Evolutionary conservation across 495 filamentous ascomycete species (phyloP).

Genomic region (Parachaetomium inaequale): DNA sequence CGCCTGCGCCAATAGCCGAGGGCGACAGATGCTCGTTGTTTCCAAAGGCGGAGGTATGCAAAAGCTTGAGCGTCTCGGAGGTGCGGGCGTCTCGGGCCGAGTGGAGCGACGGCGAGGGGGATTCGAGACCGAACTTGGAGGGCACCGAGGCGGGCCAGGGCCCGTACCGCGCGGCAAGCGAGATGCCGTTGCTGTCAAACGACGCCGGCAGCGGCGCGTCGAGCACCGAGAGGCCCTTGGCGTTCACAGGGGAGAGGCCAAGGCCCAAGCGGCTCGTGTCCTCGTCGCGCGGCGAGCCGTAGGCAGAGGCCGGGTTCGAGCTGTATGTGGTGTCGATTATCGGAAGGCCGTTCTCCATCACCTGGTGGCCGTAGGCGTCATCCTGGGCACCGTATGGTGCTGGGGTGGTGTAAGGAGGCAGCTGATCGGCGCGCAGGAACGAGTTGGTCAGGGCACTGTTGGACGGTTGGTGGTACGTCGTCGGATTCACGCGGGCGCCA

Average conservation of each 20-base stretch:
- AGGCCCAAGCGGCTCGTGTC: slow-evolving; percentile 53
- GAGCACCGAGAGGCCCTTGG: slow-evolving; percentile 71
- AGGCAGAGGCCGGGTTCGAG: slow-evolving; percentile 71
- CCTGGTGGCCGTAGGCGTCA: slow-evolving; percentile 41
- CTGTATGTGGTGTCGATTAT: slow-evolving; percentile 77
- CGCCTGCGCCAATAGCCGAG: slow-evolving; percentile 51
- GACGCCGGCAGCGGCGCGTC: slow-evolving; percentile 93
- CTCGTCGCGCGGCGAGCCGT: slow-evolving; percentile 85
- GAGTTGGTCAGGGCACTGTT: slow-evolving; percentile 77
- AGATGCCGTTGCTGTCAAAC: slow-evolving; percentile 95
- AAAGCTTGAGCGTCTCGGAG: slow-evolving; percentile 69
- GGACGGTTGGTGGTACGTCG: slow-evolving; percentile 45
- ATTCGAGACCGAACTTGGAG: slow-evolving; percentile 86
- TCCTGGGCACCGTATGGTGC: slow-evolving; percentile 43
- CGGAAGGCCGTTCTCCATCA: slow-evolving; percentile 56
- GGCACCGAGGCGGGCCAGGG: slow-evolving; percentile 92
- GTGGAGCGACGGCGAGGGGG: slow-evolving; percentile 72
- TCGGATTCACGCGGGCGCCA: slow-evolving; percentile 67
- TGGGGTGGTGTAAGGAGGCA: slow-evolving; percentile 36
- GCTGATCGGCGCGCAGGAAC: slow-evolving; percentile 67
- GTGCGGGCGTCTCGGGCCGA: slow-evolving; percentile 55
- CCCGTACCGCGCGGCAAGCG: slow-evolving; percentile 81
- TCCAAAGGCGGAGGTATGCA: slow-evolving; percentile 85
- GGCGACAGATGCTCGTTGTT: slow-evolving; percentile 43
- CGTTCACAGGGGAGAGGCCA: slow-evolving; percentile 69